Conservation (phyloP, 768 basidiomycete genomes). For the Pulveroboletus sp. region DNA sequence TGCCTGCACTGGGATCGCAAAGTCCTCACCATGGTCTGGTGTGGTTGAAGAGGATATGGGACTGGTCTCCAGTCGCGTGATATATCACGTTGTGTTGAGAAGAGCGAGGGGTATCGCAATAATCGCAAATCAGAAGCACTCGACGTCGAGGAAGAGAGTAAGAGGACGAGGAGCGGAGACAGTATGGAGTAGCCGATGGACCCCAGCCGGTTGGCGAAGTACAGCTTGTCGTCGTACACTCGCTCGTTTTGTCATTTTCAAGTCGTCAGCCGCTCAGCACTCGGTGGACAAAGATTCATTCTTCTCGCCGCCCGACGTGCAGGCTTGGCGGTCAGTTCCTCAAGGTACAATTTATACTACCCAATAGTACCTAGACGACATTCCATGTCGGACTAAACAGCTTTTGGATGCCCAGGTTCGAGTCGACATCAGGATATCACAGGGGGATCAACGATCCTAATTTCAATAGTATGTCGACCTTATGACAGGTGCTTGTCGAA, state of each 20-base stretch:
- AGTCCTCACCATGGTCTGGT: slow-evolving; percentile 20
- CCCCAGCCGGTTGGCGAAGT: not conserved
- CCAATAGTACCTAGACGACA: not conserved
- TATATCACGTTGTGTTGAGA: slow-evolving; percentile 1
- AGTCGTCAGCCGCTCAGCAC: slow-evolving; percentile 22
- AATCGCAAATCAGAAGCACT: not conserved
- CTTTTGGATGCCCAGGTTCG: not conserved
- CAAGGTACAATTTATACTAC: not conserved
- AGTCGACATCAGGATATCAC: not conserved
- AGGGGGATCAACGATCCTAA: not conserved
- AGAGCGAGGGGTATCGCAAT: slow-evolving; percentile 3
- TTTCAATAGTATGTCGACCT: slow-evolving; percentile 5
- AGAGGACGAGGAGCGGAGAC: not conserved
- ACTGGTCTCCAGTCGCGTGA: slow-evolving; percentile 10
- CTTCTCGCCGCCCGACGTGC: not conserved
- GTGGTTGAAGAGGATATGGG: not conserved
- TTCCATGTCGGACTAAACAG: not conserved
- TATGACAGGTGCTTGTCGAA: not conserved
- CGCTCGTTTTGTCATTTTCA: slow-evolving; percentile 30
- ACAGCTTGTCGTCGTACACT: slow-evolving; percentile 9
- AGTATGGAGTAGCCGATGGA: slow-evolving; percentile 9
- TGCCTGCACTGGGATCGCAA: not conserved
- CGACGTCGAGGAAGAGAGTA: slow-evolving; percentile 8
- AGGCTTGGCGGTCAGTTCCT: not conserved
- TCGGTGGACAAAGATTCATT: not conserved